These are phyloP conservation scores for Psilocybe cubensis DNA, from an alignment of 768 basidiomycete species.

Conservation along the genomic window DNA sequence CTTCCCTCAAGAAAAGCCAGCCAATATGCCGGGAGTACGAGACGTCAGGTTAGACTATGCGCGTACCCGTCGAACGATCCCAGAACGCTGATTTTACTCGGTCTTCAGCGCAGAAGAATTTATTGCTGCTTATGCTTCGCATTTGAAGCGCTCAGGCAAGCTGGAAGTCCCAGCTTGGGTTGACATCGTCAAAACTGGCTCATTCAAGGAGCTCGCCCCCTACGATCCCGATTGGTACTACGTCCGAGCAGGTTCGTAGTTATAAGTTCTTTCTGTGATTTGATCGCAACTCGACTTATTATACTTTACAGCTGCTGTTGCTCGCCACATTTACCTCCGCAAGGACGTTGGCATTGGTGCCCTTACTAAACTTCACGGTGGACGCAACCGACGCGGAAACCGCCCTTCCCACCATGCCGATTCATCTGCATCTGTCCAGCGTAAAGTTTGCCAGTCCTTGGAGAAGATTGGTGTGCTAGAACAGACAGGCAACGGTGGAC, in stretches of 20 bases:
- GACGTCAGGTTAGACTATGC: slow-evolving; percentile 65
- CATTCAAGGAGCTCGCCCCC: slow-evolving; percentile 97
- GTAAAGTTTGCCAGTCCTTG: slow-evolving; percentile 94
- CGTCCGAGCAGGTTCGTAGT: slow-evolving; percentile 87
- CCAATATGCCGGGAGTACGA: slow-evolving; percentile 82
- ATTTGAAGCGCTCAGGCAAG: slow-evolving; percentile 98
- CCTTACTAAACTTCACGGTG: slow-evolving; percentile 95
- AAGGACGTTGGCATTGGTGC: slow-evolving; percentile 95
- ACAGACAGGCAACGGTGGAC: slow-evolving; percentile 90
- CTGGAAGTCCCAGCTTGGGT: slow-evolving; percentile 99
- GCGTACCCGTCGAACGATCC: slow-evolving; percentile 6
- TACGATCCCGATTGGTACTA: slow-evolving; percentile 99
- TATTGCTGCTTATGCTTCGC: slow-evolving; percentile 92
- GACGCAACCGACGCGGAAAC: slow-evolving; percentile 94
- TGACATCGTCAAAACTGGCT: slow-evolving; percentile 97
- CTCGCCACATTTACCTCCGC: slow-evolving; percentile 99
- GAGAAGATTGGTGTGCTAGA: slow-evolving; percentile 99
- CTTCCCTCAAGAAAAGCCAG: slow-evolving; percentile 49
- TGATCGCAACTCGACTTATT: slow-evolving; percentile 4
- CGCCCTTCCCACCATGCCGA: slow-evolving; percentile 94
- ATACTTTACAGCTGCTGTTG: slow-evolving; percentile 77
- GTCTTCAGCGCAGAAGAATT: slow-evolving; percentile 83
- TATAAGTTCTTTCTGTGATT: slow-evolving; percentile 4
- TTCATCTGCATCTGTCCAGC: slow-evolving; percentile 86
- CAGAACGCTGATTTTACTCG: slow-evolving; percentile 20